Evolutionary conservation across 352 stramenopile genomes (phyloP).

Genomic region (Phytophthora europaea): DNA sequence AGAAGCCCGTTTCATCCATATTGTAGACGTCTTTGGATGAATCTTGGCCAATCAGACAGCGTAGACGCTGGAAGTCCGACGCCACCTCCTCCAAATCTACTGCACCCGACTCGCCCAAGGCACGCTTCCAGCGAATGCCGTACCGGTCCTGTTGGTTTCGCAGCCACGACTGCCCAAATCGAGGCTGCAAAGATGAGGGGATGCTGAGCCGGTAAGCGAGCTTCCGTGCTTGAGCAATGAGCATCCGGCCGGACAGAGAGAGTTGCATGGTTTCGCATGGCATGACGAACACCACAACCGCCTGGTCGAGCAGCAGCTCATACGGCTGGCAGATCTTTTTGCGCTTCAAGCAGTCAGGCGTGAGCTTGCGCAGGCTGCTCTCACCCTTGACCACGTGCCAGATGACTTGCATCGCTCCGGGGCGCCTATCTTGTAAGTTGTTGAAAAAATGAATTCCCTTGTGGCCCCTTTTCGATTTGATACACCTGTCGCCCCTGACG

Average conservation of each 20-base stretch:
- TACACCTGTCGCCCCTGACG: too few relatives aligned
- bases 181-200: neutral
- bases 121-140: slow-evolving; percentile 5
- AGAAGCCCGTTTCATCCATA: neutral
- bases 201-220: neutral
- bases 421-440: too few relatives aligned
- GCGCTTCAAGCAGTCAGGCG: slow-evolving; percentile 1
- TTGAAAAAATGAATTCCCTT: too few relatives aligned
- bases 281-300: slow-evolving; percentile 8
- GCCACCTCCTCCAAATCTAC: neutral
- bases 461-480: too few relatives aligned
- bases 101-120: slow-evolving; percentile 4
- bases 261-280: neutral
- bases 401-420: too few relatives aligned
- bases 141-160: slow-evolving; percentile 1
- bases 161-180: slow-evolving; percentile 4
- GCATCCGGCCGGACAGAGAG: neutral
- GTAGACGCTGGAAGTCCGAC: neutral
- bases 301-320: slow-evolving; percentile 14
- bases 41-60: neutral
- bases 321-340: neutral
- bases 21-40: slow-evolving; percentile 6
- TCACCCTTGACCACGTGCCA: neutral
- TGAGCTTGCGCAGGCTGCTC: neutral
- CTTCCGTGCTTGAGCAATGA: neutral